Evolutionary conservation across 2,329 filamentous ascomycete genomes (phyloP).

Genomic region (Arthroderma uncinatum): DNA sequence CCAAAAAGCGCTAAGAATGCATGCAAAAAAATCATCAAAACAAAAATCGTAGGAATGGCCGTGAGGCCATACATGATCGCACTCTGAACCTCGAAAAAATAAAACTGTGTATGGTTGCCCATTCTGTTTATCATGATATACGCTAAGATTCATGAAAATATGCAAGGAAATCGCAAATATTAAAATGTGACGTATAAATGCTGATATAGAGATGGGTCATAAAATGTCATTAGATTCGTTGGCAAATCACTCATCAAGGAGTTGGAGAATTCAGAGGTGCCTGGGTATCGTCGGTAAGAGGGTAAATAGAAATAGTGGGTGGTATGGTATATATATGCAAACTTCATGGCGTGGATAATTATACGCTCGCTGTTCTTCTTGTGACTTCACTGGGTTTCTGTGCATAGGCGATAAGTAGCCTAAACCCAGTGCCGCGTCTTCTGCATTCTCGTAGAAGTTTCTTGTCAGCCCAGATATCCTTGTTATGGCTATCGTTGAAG

Average conservation of each 20-base stretch:
- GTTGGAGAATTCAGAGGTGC: neutral
- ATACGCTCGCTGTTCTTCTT: constrained; percentile 36
- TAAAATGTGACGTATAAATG: neutral
- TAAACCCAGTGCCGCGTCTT: constrained; percentile 73
- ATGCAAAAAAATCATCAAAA: neutral
- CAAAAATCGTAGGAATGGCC: neutral
- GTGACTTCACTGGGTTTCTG: constrained; percentile 54
- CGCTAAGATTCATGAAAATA: neutral
- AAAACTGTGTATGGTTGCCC: neutral
- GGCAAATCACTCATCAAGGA: neutral
- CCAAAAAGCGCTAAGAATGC: neutral
- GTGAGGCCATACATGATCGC: neutral
- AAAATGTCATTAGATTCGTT: constrained; percentile 4
- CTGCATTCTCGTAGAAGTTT: constrained; percentile 73
- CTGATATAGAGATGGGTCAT: neutral
- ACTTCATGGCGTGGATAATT: constrained; percentile 6
- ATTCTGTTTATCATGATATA: neutral
- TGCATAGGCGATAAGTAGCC: constrained; percentile 82
- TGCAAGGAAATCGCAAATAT: neutral
- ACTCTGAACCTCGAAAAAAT: neutral
- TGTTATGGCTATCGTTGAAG: constrained; percentile 37
- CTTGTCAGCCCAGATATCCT: constrained; percentile 65
- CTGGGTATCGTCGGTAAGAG: neutral
- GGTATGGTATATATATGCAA: neutral
- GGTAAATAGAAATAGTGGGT: neutral